Evolutionary conservation across 306 rosid genomes (phyloP), one percentile per base, ranked within the genome.

Genomic region (Geum urbanum): DNA sequence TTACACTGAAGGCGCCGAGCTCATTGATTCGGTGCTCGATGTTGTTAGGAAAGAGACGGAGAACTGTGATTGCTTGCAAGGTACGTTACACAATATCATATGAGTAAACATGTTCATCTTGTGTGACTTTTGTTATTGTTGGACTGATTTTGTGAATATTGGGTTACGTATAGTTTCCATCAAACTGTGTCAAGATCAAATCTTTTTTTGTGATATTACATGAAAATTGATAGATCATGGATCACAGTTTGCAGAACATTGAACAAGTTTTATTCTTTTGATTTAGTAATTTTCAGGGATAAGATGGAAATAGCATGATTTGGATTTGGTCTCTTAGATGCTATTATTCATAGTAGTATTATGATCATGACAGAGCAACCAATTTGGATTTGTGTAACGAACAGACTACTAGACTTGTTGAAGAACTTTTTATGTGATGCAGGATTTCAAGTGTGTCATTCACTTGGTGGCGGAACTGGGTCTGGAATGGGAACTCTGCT

Each of bases 401-500:
- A n/a, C n/a, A n/a, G n/a, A n/a, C n/a, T n/a, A 55, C 22, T 9
- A 27, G 19, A 55, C 6, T 35, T 10, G 40, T 41, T 19, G 19
- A 5, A 44, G 4, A 40, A 14, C 0, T 35, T 18, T n/a, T 46
- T 61, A 63, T 15, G 59, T 69, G 16, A 68, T 74, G 15, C 75
- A 85, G 90, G 92, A 69, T 89, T 89, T 71, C 96, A 89, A 77
- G 92, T 85, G 52, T 89, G 96, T 35, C 92, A 89, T 75, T 89
- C 96, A 48, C 81, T 89, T 41, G 96, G 96, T 76, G 96, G 96
- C 50, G 96, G 96, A 83, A 89, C 92, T 8, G 96, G 96, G 44
- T 89, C 96, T n/a, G 90, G 92, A 74, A 89, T 89, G 96, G 96
- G 96, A 62, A 89, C 96, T 54, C 84, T 89, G 67, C 82, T 89